Evolutionary conservation across 2,329 filamentous ascomycete species (phyloP).

Genomic region (Fusarium incarnatum): DNA sequence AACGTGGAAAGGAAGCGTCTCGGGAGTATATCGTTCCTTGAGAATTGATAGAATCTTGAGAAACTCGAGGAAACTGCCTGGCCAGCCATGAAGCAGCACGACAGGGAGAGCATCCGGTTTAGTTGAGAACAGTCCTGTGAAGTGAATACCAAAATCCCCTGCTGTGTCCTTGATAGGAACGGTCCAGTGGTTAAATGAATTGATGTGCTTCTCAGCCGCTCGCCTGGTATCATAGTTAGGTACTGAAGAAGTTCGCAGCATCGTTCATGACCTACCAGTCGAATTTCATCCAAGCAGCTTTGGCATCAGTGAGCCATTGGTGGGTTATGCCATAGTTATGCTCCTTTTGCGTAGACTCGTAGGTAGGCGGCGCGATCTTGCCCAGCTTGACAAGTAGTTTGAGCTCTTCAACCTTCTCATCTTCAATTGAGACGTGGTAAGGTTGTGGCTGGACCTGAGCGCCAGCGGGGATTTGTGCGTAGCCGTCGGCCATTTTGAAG

Average conservation of each 20-base stretch:
- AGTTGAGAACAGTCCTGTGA: background rate
- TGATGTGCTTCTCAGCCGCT: slow-evolving; percentile 1
- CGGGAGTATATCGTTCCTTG: slow-evolving; percentile 3
- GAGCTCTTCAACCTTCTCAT: background rate
- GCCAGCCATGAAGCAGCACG: slow-evolving; percentile 8
- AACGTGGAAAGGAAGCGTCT: slow-evolving; percentile 6
- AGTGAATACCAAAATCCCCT: background rate
- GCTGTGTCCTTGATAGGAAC: background rate
- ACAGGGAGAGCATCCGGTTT: background rate
- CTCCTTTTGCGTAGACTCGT: slow-evolving; percentile 8
- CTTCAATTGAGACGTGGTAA: background rate
- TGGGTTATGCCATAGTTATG: background rate
- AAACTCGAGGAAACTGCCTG: slow-evolving; percentile 14
- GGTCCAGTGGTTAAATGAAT: slow-evolving; percentile 8
- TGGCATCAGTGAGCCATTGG: slow-evolving; percentile 7
- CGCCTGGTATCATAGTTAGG: background rate
- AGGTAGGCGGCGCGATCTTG: background rate
- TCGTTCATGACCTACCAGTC: background rate
- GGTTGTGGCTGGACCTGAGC: background rate
- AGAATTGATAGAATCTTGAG: background rate
- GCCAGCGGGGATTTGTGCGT: background rate
- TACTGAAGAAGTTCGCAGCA: background rate
- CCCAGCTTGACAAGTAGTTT: slow-evolving; percentile 16
- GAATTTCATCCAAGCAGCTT: slow-evolving; percentile 10
- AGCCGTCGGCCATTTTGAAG: background rate